phyloP scores from a whole-genome alignment of 306 rosid genomes.

The Quercus variabilis region DNA sequence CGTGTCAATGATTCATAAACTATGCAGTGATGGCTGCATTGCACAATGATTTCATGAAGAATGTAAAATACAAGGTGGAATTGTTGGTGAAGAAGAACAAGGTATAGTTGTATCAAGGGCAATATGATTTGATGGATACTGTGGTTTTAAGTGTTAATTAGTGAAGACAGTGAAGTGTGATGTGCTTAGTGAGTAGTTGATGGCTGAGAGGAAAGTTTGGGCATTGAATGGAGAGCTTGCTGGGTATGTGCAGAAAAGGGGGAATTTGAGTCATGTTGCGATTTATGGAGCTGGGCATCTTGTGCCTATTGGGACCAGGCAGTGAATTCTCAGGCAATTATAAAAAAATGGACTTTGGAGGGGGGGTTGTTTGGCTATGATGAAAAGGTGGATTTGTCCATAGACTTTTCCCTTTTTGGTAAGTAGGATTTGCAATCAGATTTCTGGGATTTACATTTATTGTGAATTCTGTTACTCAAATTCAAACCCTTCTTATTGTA shows the following conservation, averaged over 20 bases:
- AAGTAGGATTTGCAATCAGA: background rate
- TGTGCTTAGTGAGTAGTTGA: conserved; percentile 39
- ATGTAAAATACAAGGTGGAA: conserved; percentile 63
- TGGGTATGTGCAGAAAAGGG: conserved; percentile 80
- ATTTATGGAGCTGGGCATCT: conserved; percentile 79
- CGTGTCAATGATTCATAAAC: conserved; percentile 30
- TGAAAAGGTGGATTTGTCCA: background rate
- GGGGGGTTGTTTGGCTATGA: conserved; percentile 31
- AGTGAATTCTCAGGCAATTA: conserved; percentile 66
- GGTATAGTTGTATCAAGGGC: conserved; percentile 65
- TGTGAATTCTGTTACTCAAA: background rate
- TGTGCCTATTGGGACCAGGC: conserved; percentile 63
- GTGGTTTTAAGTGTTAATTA: conserved; percentile 58
- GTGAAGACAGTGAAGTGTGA: conserved; percentile 72
- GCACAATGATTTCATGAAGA: conserved; percentile 70
- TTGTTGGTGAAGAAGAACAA: conserved; percentile 41
- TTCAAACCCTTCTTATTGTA: background rate
- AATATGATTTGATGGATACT: conserved; percentile 55
- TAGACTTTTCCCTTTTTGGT: background rate
- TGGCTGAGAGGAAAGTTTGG: conserved; percentile 68
- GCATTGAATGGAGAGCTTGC: conserved; percentile 51
- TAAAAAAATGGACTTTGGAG: conserved; percentile 67
- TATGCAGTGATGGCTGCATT: conserved; percentile 42
- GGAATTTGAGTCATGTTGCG: conserved; percentile 53
- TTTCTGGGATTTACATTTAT: background rate